Conservation (phyloP, 169 alveolate genomes). For the Eimeria zaria region DNA sequence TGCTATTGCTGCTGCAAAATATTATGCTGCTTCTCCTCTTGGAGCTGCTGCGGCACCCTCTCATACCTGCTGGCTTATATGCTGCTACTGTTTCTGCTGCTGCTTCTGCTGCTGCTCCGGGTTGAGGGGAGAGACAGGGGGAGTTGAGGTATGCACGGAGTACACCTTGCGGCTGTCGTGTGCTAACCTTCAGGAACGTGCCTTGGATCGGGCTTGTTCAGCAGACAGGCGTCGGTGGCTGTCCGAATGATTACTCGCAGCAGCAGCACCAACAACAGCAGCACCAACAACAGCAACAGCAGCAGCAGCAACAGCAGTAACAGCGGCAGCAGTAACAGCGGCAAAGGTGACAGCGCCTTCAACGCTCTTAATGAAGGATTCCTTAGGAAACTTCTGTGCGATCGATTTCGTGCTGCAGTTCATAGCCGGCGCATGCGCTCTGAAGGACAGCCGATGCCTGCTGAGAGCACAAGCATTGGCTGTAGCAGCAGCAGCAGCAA, state of each 20-base stretch:
- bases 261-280: slow-evolving; percentile 42
- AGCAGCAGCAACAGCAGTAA: slow-evolving; percentile 5
- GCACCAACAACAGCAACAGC: slow-evolving; percentile 3
- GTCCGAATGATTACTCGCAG: slow-evolving; percentile 51
- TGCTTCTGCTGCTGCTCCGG: background rate
- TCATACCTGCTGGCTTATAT: background rate
- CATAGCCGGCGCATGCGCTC: background rate
- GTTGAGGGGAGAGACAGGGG: background rate
- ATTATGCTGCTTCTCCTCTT: background rate
- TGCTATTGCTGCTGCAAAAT: background rate
- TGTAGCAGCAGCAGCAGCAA: too few relatives aligned
- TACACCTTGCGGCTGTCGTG: background rate
- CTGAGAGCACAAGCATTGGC: background rate
- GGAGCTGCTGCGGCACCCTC: background rate
- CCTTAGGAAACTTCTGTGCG: background rate
- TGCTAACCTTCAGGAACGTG: slow-evolving; percentile 5
- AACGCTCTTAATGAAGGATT: background rate
- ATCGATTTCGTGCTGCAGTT: background rate
- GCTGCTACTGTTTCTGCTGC: background rate
- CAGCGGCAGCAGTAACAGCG: background rate
- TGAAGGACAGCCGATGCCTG: background rate
- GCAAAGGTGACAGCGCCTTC: background rate
- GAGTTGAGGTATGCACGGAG: background rate
- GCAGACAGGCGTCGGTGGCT: slow-evolving; percentile 67
- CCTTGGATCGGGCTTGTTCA: slow-evolving; percentile 41